Base-by-base conservation (phyloP, 768 basidiomycete species). In the Vararia minispora region DNA sequence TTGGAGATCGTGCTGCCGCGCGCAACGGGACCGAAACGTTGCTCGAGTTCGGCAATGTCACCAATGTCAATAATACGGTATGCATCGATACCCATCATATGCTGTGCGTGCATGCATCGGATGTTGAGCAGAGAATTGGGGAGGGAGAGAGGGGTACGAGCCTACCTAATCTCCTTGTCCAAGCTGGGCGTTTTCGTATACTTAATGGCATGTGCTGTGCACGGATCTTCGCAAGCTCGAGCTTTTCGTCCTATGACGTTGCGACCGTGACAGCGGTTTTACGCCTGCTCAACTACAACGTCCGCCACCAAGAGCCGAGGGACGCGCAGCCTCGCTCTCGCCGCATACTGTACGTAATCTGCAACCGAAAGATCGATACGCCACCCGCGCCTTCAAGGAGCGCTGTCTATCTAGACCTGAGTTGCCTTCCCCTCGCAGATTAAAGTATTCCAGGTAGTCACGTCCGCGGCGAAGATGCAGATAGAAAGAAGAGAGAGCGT, bases 401-500 rank as follows among this genome's bases (percentile, higher is more conserved):
- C 18, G 79, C 71, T 14, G 61, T 63, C 43, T 79, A 73, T 10
- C 78, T 77, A 11, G 69, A 70, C 50, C 74, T 70, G 43, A 79
- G 43, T n/a, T 70, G 65, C 5, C 56, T 53, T n/a, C n/a, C n/a
- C n/a, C 0, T 62, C 60, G 2, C 75, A 72, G 43, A 62, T 48
- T 34, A 81, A 55, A 4, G 69, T 69, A 43, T 72, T 76, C 58
- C 78, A 82, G 0, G 79, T 76, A 0, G 77, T 82, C 38, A 81
- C 46, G 3, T 67, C 76, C 5, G 76, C 75, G 42, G 48, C 77
- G 61, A 76, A 72, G 5, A 83, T 58, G 17, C 76, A 76, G n/a
- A n/a, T n/a, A n/a, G n/a, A n/a, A n/a, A n/a, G n/a, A n/a, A n/a
- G n/a, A n/a, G n/a, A n/a, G n/a, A n/a, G n/a, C n/a, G n/a, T n/a